A percentile compares a stretch with the other conserved stretches of the same genome.
phyloP scores from a whole-genome alignment of 2,329 filamentous ascomycete species.

The Mollisiaceae sp. region DNA sequence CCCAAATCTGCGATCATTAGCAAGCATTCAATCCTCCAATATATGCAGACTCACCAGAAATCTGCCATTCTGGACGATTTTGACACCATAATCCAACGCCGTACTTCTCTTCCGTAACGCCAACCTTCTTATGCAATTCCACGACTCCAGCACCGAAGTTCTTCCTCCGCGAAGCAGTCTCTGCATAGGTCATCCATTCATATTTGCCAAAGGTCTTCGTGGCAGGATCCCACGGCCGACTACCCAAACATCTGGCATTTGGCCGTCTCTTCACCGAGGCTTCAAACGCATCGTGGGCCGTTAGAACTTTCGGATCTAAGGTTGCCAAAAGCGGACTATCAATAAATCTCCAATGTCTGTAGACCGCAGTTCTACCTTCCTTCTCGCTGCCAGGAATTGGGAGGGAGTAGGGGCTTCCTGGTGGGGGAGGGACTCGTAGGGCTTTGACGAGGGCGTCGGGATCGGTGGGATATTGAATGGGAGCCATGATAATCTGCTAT shows the following conservation, averaged over 20 bases:
- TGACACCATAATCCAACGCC: slow-evolving; percentile 85
- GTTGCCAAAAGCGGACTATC: slow-evolving; percentile 74
- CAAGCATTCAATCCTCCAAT: not conserved
- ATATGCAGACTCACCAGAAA: slow-evolving; percentile 60
- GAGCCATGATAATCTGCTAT: slow-evolving; percentile 32
- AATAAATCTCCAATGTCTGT: slow-evolving; percentile 80
- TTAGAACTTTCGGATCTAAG: slow-evolving; percentile 72
- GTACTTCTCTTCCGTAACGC: slow-evolving; percentile 69
- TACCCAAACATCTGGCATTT: slow-evolving; percentile 77
- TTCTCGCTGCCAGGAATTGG: slow-evolving; percentile 75
- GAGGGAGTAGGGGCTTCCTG: slow-evolving; percentile 70
- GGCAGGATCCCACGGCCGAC: slow-evolving; percentile 76
- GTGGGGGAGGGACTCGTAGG: slow-evolving; percentile 38
- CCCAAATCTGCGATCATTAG: slow-evolving; percentile 70
- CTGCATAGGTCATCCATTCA: slow-evolving; percentile 81
- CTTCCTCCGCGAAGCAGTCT: slow-evolving; percentile 78
- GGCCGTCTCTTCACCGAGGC: slow-evolving; percentile 64
- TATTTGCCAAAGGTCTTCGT: slow-evolving; percentile 78
- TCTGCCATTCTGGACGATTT: slow-evolving; percentile 89
- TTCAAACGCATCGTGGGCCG: slow-evolving; percentile 84
- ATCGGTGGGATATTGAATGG: slow-evolving; percentile 29
- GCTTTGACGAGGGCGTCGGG: slow-evolving; percentile 34
- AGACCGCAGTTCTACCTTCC: slow-evolving; percentile 75
- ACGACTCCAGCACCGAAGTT: slow-evolving; percentile 87
- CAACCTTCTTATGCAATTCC: slow-evolving; percentile 76